Conservation (phyloP, 768 basidiomycete species). For the Leccinellum luteum region DNA sequence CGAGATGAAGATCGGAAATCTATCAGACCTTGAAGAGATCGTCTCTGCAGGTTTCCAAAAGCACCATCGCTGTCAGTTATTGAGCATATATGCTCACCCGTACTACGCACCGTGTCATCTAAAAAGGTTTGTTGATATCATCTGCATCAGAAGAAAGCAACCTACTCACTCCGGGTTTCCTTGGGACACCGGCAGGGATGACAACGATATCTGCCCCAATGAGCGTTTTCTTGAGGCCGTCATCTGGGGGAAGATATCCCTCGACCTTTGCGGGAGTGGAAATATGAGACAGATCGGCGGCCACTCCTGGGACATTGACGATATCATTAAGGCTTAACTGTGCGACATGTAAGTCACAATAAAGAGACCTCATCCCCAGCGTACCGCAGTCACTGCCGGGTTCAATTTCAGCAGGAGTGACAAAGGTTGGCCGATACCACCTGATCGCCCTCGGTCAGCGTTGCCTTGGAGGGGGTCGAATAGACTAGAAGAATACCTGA, state of each 20-base stretch:
- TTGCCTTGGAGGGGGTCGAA: not conserved
- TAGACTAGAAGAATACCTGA: slow-evolving; percentile 53
- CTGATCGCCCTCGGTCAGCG: slow-evolving; percentile 37
- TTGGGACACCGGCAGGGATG: slow-evolving; percentile 94
- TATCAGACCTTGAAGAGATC: slow-evolving; percentile 86
- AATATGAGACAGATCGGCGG: slow-evolving; percentile 93
- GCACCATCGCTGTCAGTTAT: slow-evolving; percentile 10
- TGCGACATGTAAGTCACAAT: not conserved
- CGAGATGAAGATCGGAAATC: not conserved
- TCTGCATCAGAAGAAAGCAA: not conserved
- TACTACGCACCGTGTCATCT: slow-evolving; percentile 51
- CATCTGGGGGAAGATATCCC: slow-evolving; percentile 77
- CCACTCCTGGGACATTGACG: slow-evolving; percentile 96
- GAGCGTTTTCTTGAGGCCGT: slow-evolving; percentile 80
- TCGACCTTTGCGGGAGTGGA: slow-evolving; percentile 81
- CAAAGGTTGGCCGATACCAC: slow-evolving; percentile 96
- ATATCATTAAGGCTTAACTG: slow-evolving; percentile 94
- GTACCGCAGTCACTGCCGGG: slow-evolving; percentile 74
- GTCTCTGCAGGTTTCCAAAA: slow-evolving; percentile 53
- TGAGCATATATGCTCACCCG: not conserved
- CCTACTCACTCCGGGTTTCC: slow-evolving; percentile 83
- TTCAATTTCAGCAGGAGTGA: slow-evolving; percentile 89
- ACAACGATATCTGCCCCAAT: slow-evolving; percentile 87
- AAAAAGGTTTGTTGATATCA: slow-evolving; percentile 1
- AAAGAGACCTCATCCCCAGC: not conserved